A percentile compares a stretch with the other conserved stretches of the same genome.
Conservation (phyloP, 306 rosid species). For the Glycine soja region DNA sequence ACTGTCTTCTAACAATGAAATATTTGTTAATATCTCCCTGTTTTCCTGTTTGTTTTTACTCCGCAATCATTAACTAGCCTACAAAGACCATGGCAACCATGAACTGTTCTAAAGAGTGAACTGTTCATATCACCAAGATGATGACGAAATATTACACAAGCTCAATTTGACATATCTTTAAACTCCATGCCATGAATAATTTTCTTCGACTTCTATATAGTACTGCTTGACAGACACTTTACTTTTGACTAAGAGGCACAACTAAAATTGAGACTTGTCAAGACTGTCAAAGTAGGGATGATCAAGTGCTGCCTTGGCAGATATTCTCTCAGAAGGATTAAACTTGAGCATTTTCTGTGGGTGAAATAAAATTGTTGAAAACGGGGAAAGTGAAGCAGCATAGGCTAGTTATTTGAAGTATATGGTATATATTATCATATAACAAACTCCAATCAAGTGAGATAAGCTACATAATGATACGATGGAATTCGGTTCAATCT, state of each 20-base stretch:
- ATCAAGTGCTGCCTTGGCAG: constrained; percentile 96
- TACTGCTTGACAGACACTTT: too few relatives aligned
- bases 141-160: constrained; percentile 55
- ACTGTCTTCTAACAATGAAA: neutral
- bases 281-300: constrained; percentile 94
- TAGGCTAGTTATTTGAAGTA: neutral
- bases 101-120: neutral
- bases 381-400: too few relatives aligned
- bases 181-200: too few relatives aligned
- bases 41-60: too few relatives aligned
- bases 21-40: too few relatives aligned
- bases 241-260: neutral
- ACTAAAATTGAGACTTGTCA: constrained; percentile 86
- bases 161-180: neutral
- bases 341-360: constrained; percentile 90
- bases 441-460: neutral
- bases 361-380: neutral
- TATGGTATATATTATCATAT: neutral
- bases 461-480: neutral
- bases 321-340: constrained; percentile 87
- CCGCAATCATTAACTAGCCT: too few relatives aligned
- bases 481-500: neutral
- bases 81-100: neutral
- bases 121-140: constrained; percentile 74
- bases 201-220: too few relatives aligned